Conservation (phyloP, 306 rosid genomes). For the Rubus parviflorus region DNA sequence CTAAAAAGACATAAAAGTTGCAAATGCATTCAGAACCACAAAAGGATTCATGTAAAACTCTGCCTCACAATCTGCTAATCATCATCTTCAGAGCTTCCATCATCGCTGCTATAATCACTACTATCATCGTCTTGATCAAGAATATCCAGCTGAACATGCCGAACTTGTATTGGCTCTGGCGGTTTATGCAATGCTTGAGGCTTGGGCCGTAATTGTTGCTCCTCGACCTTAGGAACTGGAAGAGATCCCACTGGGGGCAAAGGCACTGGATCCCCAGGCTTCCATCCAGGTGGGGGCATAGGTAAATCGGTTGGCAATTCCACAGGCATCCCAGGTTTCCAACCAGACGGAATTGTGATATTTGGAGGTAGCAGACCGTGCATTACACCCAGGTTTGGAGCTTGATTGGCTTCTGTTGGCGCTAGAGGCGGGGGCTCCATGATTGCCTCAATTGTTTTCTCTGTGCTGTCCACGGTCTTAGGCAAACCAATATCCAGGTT, state of each 20-base stretch:
- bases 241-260: slow-evolving; percentile 66
- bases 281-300: slow-evolving; percentile 95
- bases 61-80: slow-evolving; percentile 38
- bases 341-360: slow-evolving; percentile 75
- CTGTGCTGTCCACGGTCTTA: slow-evolving; percentile 52
- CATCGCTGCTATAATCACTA: slow-evolving; percentile 86
- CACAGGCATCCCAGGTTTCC: slow-evolving; percentile 98
- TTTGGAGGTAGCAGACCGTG: slow-evolving; percentile 75
- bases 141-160: slow-evolving; percentile 81
- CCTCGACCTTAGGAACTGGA: slow-evolving; percentile 58
- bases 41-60: background rate
- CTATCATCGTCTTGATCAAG: slow-evolving; percentile 78
- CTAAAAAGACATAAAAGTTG: background rate
- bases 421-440: slow-evolving; percentile 53
- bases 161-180: slow-evolving; percentile 82
- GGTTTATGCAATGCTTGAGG: slow-evolving; percentile 53
- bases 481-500: slow-evolving; percentile 90
- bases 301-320: slow-evolving; percentile 68
- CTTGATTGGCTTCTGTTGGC: slow-evolving; percentile 44
- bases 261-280: slow-evolving; percentile 92
- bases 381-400: slow-evolving; percentile 53
- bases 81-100: slow-evolving; percentile 79
- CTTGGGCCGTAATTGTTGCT: slow-evolving; percentile 52
- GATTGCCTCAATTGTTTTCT: slow-evolving; percentile 65
- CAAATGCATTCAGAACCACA: background rate